Evolutionary conservation across 78 protist genomes (phyloP).

Genomic region (Dictyostelium purpureum): DNA sequence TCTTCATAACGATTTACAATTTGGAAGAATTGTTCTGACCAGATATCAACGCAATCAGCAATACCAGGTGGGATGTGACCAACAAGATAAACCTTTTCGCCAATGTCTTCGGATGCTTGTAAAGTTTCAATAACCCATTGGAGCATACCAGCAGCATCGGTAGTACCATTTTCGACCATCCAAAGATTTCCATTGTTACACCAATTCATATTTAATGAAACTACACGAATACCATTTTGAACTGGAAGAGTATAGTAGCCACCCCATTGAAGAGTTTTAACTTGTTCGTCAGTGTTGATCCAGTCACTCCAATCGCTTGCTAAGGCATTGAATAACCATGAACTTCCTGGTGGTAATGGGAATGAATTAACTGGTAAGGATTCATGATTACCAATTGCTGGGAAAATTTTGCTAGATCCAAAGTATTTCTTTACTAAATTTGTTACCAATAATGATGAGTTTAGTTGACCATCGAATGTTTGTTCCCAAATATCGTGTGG

Average conservation of each 20-base stretch:
- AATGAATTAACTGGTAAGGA: slow-evolving; percentile 50
- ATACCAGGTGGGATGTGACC: slow-evolving; percentile 77
- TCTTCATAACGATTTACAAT: slow-evolving; percentile 66
- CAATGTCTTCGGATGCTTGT: slow-evolving; percentile 21
- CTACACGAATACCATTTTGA: neutral
- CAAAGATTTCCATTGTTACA: slow-evolving; percentile 49
- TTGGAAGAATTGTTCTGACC: slow-evolving; percentile 56
- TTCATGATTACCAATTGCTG: slow-evolving; percentile 75
- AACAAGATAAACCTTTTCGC: slow-evolving; percentile 35
- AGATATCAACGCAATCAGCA: slow-evolving; percentile 40
- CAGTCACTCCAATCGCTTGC: slow-evolving; percentile 32
- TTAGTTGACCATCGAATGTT: slow-evolving; percentile 33
- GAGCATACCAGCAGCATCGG: slow-evolving; percentile 67
- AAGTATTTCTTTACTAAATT: slow-evolving; percentile 38
- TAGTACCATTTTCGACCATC: slow-evolving; percentile 6
- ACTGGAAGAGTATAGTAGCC: slow-evolving; percentile 38
- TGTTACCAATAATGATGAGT: slow-evolving; percentile 19
- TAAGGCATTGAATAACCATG: slow-evolving; percentile 38
- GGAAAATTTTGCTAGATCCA: slow-evolving; percentile 1
- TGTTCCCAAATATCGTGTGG: slow-evolving; percentile 76
- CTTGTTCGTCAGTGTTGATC: neutral
- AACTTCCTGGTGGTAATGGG: slow-evolving; percentile 27
- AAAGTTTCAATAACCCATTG: slow-evolving; percentile 18
- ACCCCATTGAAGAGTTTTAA: slow-evolving; percentile 5
- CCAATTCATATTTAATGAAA: slow-evolving; percentile 69